Percentiles rank a stretch among this genome's conserved stretches.
Evolutionary conservation across 768 basidiomycete genomes (phyloP).

Genomic region (Psilocybe subaeruginosa): DNA sequence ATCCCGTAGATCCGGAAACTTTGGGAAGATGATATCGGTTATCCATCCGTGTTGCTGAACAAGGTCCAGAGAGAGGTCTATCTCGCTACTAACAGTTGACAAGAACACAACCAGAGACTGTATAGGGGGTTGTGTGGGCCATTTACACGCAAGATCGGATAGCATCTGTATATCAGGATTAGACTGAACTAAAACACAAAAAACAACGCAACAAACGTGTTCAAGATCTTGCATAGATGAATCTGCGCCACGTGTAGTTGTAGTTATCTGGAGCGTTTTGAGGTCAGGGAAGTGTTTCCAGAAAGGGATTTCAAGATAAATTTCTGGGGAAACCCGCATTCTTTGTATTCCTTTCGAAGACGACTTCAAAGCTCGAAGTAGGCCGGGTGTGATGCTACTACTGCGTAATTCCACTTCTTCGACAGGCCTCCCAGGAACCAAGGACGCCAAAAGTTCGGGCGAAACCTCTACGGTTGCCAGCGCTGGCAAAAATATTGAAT

Average conservation of each 20-base stretch:
- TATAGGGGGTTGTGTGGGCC: background rate
- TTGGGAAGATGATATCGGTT: background rate
- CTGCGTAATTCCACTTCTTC: background rate
- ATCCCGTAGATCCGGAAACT: background rate
- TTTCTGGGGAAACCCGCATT: background rate
- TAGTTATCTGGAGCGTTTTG: background rate
- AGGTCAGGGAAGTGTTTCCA: background rate
- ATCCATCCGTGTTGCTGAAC: background rate
- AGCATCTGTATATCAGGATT: background rate
- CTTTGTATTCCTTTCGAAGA: background rate
- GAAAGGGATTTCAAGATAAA: background rate
- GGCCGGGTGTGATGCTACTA: background rate
- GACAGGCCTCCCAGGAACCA: background rate
- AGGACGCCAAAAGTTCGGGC: background rate
- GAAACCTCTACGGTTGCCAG: background rate
- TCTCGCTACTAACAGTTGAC: background rate
- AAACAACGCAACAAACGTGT: background rate
- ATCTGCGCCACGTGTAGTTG: too few relatives aligned
- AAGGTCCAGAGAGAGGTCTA: background rate
- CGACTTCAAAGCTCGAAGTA: background rate
- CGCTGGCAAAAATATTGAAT: background rate
- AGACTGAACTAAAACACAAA: background rate
- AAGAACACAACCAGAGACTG: background rate
- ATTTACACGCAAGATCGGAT: background rate
- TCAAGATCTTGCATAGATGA: background rate